These are phyloP conservation scores for Glycine soja DNA, from an alignment of 306 rosid genomes.

Conservation along the genomic window DNA sequence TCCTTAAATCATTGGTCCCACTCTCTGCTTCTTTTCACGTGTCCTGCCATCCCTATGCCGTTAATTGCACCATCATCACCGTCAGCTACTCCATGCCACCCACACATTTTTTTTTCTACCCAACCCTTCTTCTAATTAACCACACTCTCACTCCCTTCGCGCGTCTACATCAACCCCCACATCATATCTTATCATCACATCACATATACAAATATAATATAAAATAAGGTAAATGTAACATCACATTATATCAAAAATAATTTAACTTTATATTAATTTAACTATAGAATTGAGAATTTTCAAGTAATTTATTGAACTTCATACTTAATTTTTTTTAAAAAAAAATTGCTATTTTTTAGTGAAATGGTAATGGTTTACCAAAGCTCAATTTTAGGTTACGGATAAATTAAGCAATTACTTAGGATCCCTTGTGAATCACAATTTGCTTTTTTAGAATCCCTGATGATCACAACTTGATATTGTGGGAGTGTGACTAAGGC, in stretches of 20 bases:
- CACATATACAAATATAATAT: no score
- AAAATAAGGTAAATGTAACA: no score
- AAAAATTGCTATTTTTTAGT: no score
- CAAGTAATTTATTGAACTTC: no score
- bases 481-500: not conserved
- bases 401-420: not conserved
- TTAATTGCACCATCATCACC: slow-evolving; percentile 37
- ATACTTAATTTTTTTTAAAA: no score
- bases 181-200: no score
- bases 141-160: not conserved
- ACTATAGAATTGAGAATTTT: no score
- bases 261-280: no score
- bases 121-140: not conserved
- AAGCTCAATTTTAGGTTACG: not conserved
- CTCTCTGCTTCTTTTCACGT: slow-evolving; percentile 46
- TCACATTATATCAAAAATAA: no score
- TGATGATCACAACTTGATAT: not conserved
- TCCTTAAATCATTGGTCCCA: slow-evolving; percentile 47
- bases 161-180: not conserved
- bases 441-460: not conserved
- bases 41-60: slow-evolving; percentile 42
- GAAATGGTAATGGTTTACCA: not conserved
- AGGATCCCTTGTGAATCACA: not conserved
- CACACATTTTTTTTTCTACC: not conserved
- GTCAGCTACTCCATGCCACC: slow-evolving; percentile 26